These are phyloP conservation scores for Fraxinus baroniana DNA, from an alignment of 305 asterid genomes.

Conservation along the genomic window DNA sequence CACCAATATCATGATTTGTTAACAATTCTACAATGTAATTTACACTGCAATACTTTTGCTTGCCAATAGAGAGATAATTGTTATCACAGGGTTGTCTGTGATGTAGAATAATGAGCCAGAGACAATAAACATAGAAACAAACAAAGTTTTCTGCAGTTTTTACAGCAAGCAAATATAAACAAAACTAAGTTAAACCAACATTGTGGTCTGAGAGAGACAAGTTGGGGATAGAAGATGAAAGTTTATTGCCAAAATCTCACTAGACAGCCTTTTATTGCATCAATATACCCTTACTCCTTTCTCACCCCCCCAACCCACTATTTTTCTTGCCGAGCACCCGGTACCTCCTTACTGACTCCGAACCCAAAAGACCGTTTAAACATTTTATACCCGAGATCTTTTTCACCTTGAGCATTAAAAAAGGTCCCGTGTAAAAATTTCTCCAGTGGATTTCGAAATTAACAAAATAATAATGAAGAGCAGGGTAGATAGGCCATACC, in stretches of 20 bases:
- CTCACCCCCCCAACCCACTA: neutral
- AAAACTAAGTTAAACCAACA: neutral
- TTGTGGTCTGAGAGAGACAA: neutral
- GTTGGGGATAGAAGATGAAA: neutral
- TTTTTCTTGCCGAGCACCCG: neutral
- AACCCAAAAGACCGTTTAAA: neutral
- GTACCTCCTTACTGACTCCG: neutral
- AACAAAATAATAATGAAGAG: conserved; percentile 9
- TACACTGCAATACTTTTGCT: neutral
- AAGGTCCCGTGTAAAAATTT: neutral
- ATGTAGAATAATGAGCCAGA: neutral
- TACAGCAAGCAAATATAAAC: conserved; percentile 6
- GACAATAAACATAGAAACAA: conserved; percentile 1
- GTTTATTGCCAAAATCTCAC: neutral
- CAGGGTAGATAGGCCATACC: conserved; percentile 41
- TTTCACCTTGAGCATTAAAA: neutral
- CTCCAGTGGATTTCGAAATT: neutral
- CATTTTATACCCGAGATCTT: neutral
- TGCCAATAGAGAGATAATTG: neutral
- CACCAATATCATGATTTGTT: conserved; percentile 17
- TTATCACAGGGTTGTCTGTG: neutral
- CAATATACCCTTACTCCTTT: neutral
- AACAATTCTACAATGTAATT: conserved; percentile 12
- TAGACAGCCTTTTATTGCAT: neutral
- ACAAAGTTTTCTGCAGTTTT: neutral